Evolutionary conservation across 805 yeast species (phyloP).

Genomic region (Kodamaea kaohsiungensis): DNA sequence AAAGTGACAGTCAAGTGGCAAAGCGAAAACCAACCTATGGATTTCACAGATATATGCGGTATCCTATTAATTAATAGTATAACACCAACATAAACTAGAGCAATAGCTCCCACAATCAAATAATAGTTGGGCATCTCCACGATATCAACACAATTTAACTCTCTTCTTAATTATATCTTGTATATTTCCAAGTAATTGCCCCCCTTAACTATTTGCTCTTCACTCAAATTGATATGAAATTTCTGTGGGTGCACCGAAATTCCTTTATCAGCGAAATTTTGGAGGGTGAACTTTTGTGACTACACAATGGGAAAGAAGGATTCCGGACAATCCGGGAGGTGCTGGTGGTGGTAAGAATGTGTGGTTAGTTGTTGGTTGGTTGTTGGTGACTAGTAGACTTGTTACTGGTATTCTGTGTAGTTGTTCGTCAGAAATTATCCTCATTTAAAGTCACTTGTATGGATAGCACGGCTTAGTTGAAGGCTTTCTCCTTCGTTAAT

Average conservation of each 20-base stretch:
- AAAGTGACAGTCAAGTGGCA: slow-evolving; percentile 24
- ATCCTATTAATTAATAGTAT: slow-evolving; percentile 24
- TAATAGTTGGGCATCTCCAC: not conserved
- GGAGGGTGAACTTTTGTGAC: not conserved
- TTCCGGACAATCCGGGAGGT: not conserved
- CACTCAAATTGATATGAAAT: not conserved
- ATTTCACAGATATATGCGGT: slow-evolving; percentile 28
- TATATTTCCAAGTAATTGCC: not conserved
- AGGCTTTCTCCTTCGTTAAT: not conserved
- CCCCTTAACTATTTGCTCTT: not conserved
- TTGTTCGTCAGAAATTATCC: too few relatives aligned
- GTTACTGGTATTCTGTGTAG: not conserved
- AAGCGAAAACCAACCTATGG: slow-evolving; percentile 33
- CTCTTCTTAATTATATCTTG: not conserved
- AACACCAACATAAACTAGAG: slow-evolving; percentile 17
- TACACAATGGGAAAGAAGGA: not conserved
- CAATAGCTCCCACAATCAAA: slow-evolving; percentile 7
- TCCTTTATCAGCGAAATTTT: slow-evolving; percentile 1
- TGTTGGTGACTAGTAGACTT: not conserved
- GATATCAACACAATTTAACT: not conserved
- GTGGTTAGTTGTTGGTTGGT: not conserved
- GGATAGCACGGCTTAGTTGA: not conserved
- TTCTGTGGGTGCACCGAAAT: not conserved
- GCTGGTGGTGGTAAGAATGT: not conserved
- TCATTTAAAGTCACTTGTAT: too few relatives aligned